Percentiles rank a stretch among this genome's conserved stretches.
phyloP scores from a whole-genome alignment of 2,329 filamentous ascomycete genomes.

The Seiridium cupressi region DNA sequence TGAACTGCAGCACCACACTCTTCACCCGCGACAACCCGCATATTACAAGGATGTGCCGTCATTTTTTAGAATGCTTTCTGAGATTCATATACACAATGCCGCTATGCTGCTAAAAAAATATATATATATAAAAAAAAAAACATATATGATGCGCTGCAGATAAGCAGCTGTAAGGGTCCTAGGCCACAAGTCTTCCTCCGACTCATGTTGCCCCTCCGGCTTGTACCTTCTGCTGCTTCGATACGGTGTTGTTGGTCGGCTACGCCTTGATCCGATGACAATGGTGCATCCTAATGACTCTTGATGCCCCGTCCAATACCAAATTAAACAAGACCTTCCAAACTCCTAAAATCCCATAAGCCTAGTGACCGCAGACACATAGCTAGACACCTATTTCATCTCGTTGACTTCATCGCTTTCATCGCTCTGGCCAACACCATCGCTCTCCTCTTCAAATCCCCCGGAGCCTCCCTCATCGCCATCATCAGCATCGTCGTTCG shows the following conservation, averaged over 20 bases:
- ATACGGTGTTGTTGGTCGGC: neutral
- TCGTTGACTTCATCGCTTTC: slow-evolving; percentile 25
- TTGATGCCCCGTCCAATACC: neutral
- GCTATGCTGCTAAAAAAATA: too few species aligned
- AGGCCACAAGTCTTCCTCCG: too few species aligned
- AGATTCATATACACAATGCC: too few species aligned
- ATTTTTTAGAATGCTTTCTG: too few species aligned
- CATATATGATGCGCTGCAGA: too few species aligned
- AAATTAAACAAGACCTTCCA: neutral
- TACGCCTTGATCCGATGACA: neutral
- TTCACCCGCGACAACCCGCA: too few species aligned
- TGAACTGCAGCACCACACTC: neutral
- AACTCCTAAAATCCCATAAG: neutral
- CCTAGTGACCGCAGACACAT: too few species aligned
- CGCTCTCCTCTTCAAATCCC: slow-evolving; percentile 29
- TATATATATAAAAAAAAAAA: too few species aligned
- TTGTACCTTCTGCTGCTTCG: too few species aligned
- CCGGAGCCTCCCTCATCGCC: slow-evolving; percentile 27
- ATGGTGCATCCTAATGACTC: neutral
- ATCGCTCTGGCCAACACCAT: slow-evolving; percentile 29
- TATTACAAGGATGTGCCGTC: too few species aligned
- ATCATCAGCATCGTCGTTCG: slow-evolving; percentile 17
- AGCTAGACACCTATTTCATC: neutral
- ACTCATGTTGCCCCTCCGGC: too few species aligned
- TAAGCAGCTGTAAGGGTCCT: too few species aligned